phyloP scores from a whole-genome alignment of 495 filamentous ascomycete species.

The Paragyromitra xinjiangensis region DNA sequence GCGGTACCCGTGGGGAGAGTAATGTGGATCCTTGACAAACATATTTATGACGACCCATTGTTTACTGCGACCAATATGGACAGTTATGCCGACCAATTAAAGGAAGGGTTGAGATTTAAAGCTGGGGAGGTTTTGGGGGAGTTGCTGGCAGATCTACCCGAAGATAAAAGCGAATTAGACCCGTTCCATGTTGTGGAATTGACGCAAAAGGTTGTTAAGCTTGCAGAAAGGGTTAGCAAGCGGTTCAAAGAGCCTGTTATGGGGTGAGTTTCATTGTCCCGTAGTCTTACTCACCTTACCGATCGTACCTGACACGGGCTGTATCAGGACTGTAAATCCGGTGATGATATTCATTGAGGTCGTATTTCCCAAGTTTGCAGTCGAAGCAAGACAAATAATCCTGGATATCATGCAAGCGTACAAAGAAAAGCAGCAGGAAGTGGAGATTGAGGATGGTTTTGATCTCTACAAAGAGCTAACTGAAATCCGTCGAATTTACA shows the following conservation, averaged over 20 bases:
- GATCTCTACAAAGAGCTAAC: slow-evolving; percentile 88
- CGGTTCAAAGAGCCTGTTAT: slow-evolving; percentile 73
- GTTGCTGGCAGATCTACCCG: slow-evolving; percentile 70
- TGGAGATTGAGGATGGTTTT: slow-evolving; percentile 89
- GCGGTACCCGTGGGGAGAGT: slow-evolving; percentile 78
- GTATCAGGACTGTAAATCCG: slow-evolving; percentile 70
- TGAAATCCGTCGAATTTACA: slow-evolving; percentile 80
- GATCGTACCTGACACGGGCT: slow-evolving; percentile 18
- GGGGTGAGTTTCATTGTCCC: slow-evolving; percentile 65
- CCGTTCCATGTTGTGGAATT: slow-evolving; percentile 87
- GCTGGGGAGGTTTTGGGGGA: slow-evolving; percentile 73
- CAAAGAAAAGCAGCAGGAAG: slow-evolving; percentile 73
- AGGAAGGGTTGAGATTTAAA: slow-evolving; percentile 74
- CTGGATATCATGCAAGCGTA: slow-evolving; percentile 77
- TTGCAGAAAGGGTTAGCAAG: slow-evolving; percentile 87
- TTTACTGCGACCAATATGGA: slow-evolving; percentile 77
- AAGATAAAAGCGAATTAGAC: slow-evolving; percentile 76
- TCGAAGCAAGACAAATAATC: slow-evolving; percentile 84
- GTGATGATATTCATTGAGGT: slow-evolving; percentile 80
- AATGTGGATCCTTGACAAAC: slow-evolving; percentile 82
- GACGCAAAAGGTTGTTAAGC: slow-evolving; percentile 80
- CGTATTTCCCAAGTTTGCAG: slow-evolving; percentile 86
- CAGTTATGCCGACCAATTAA: slow-evolving; percentile 73
- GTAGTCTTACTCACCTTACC: slow-evolving; percentile 1
- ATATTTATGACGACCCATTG: slow-evolving; percentile 79